Conservation (phyloP, 2,329 filamentous ascomycete species). For the Cytospora chrysosperma region DNA sequence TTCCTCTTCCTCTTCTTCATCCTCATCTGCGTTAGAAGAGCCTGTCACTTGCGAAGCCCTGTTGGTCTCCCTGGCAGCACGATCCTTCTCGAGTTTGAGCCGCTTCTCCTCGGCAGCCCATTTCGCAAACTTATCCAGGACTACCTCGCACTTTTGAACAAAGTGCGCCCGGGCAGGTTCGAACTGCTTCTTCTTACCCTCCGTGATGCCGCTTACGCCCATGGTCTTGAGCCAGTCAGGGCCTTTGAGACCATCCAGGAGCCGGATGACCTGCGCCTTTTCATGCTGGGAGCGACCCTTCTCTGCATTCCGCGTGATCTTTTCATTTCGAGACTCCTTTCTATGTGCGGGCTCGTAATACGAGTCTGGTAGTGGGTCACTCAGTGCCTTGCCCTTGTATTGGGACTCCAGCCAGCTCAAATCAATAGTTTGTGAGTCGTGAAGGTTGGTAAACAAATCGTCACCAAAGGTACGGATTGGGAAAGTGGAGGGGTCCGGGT, state of each 20-base stretch:
- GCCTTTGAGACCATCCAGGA: slow-evolving; percentile 80
- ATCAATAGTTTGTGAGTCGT: slow-evolving; percentile 56
- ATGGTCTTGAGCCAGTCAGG: slow-evolving; percentile 92
- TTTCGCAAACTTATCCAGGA: slow-evolving; percentile 81
- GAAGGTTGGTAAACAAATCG: slow-evolving; percentile 54
- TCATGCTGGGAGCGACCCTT: slow-evolving; percentile 66
- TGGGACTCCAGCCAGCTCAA: slow-evolving; percentile 53
- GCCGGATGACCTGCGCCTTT: slow-evolving; percentile 61
- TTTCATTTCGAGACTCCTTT: slow-evolving; percentile 59
- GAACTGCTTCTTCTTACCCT: slow-evolving; percentile 81
- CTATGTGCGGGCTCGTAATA: slow-evolving; percentile 56
- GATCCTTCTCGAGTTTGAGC: slow-evolving; percentile 73
- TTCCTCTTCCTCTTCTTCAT: slow-evolving; percentile 33
- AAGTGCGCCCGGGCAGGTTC: slow-evolving; percentile 84
- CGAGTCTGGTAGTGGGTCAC: slow-evolving; percentile 57
- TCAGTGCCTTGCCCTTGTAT: slow-evolving; percentile 41
- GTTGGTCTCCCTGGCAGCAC: slow-evolving; percentile 47
- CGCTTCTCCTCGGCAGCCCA: slow-evolving; percentile 92
- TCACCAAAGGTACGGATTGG: slow-evolving; percentile 55
- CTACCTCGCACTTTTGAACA: slow-evolving; percentile 74
- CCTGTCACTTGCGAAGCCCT: slow-evolving; percentile 26
- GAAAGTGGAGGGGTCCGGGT: slow-evolving; percentile 31
- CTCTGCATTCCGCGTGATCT: slow-evolving; percentile 62
- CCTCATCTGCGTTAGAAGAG: slow-evolving; percentile 20
- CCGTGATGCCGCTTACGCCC: slow-evolving; percentile 82